Evolutionary conservation across 2,329 filamentous ascomycete species (phyloP).

Genomic region (Paecilomyces formosus): DNA sequence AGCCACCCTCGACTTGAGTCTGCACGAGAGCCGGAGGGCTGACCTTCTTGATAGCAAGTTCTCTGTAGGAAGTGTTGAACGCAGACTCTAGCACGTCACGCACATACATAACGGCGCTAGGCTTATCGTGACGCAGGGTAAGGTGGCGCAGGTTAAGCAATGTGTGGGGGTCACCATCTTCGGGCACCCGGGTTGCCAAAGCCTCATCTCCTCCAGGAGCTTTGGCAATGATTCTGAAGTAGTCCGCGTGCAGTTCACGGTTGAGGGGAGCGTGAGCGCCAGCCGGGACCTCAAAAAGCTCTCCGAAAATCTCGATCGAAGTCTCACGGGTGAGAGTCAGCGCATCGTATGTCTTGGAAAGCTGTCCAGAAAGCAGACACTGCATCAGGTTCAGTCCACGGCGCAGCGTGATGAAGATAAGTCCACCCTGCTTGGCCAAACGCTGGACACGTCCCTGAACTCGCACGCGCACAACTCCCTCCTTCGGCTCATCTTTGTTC

Average conservation of each 20-base stretch:
- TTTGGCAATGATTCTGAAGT: slow-evolving; percentile 69
- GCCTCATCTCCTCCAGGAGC: slow-evolving; percentile 83
- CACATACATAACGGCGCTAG: slow-evolving; percentile 81
- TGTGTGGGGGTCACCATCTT: slow-evolving; percentile 61
- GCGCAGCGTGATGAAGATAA: slow-evolving; percentile 77
- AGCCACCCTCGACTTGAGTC: slow-evolving; percentile 88
- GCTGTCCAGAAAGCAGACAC: slow-evolving; percentile 70
- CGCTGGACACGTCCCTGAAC: slow-evolving; percentile 79
- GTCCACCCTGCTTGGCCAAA: slow-evolving; percentile 71
- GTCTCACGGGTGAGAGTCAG: slow-evolving; percentile 79
- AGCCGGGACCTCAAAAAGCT: slow-evolving; percentile 72
- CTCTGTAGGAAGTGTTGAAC: slow-evolving; percentile 72
- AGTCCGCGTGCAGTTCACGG: slow-evolving; percentile 87
- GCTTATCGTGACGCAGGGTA: slow-evolving; percentile 73
- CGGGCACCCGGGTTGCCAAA: slow-evolving; percentile 74
- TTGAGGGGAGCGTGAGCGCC: slow-evolving; percentile 72
- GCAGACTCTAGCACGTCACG: slow-evolving; percentile 73
- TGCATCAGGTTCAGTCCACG: slow-evolving; percentile 83
- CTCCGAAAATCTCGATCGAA: slow-evolving; percentile 75
- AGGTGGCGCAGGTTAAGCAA: slow-evolving; percentile 79
- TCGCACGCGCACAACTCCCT: slow-evolving; percentile 55
- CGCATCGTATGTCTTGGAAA: slow-evolving; percentile 88
- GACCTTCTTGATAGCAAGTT: slow-evolving; percentile 72
- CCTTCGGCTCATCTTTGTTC: slow-evolving; percentile 53
- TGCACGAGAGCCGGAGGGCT: slow-evolving; percentile 86